A percentile compares a stretch with the other conserved stretches of the same genome.
phyloP scores from a whole-genome alignment of 139 green algal species.

The Spirogloea muscicola region DNA sequence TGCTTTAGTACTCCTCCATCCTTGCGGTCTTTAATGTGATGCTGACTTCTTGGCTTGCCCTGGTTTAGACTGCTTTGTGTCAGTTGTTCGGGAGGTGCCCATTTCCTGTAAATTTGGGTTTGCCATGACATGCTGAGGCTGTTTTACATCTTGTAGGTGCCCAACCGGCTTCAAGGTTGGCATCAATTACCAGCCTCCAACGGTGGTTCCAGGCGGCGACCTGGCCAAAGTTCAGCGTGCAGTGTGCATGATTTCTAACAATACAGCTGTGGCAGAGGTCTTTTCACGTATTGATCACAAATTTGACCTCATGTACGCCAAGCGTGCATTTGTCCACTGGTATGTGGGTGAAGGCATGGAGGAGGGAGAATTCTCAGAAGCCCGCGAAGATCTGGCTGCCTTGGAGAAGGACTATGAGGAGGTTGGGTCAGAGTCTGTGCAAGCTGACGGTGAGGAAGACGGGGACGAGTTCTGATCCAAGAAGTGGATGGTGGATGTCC shows the following conservation, averaged over 20 bases:
- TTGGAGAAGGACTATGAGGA: conserved; percentile 99
- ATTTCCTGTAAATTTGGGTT: no score
- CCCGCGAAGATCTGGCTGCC: conserved; percentile 92
- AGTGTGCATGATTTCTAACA: conserved; percentile 99
- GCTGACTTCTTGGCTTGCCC: no score
- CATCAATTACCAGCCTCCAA: conserved; percentile 99
- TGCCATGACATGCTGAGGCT: no score
- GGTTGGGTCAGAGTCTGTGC: conserved; percentile 85
- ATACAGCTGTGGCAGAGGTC: conserved; percentile 92
- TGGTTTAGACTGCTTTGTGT: no score
- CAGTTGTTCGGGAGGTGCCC: no score
- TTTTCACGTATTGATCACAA: conserved; percentile 99
- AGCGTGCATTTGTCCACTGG: conserved; percentile 99
- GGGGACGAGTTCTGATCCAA: conserved; percentile 82
- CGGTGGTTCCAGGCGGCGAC: conserved; percentile 93
- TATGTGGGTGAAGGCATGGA: conserved; percentile 98
- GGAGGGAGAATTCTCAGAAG: conserved; percentile 80
- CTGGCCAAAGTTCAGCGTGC: conserved; percentile 98
- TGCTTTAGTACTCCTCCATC: no score
- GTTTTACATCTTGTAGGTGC: no score
- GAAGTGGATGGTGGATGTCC: no score
- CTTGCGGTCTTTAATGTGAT: no score
- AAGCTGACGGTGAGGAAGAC: conserved; percentile 71
- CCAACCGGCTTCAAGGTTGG: conserved; percentile 99
- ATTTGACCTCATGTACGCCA: conserved; percentile 99